Conservation (phyloP, 441 rosid genomes). For the Geranium incanum region DNA sequence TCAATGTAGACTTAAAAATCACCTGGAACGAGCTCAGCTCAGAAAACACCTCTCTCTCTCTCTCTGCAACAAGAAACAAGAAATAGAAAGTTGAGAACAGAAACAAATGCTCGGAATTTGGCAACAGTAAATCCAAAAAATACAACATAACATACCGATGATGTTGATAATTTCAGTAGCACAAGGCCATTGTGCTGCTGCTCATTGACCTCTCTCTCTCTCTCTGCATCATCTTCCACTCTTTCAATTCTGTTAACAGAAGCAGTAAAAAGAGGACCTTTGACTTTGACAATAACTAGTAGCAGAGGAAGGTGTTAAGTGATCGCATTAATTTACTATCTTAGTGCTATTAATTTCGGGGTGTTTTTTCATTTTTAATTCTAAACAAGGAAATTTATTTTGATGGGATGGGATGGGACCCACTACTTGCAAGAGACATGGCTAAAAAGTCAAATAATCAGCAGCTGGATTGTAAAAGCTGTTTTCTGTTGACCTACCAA, state of each 20-base stretch:
- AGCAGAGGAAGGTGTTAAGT: background rate
- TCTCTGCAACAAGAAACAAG: conserved; percentile 17
- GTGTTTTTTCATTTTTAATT: background rate
- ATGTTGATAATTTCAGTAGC: conserved; percentile 20
- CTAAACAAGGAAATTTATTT: background rate
- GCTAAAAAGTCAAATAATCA: conserved; percentile 5
- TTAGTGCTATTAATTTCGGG: conserved; percentile 5
- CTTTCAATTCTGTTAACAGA: conserved; percentile 19
- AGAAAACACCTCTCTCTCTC: conserved; percentile 19
- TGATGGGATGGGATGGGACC: conserved; percentile 23
- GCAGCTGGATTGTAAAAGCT: conserved; percentile 8
- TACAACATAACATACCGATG: conserved; percentile 12
- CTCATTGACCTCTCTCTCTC: conserved; percentile 21
- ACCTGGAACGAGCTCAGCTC: conserved; percentile 21
- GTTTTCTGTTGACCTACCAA: conserved; percentile 1
- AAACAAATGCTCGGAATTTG: conserved; percentile 19
- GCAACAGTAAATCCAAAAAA: conserved; percentile 27
- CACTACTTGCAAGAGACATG: background rate
- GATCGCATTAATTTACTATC: background rate
- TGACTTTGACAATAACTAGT: conserved; percentile 47
- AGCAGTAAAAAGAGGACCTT: conserved; percentile 42
- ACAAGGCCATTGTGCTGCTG: background rate
- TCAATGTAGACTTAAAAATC: conserved; percentile 9
- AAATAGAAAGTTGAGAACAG: conserved; percentile 16
- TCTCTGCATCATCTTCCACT: conserved; percentile 27